phyloP scores from a whole-genome alignment of 2,329 filamentous ascomycete species.

The Diplodia sapinea region DNA sequence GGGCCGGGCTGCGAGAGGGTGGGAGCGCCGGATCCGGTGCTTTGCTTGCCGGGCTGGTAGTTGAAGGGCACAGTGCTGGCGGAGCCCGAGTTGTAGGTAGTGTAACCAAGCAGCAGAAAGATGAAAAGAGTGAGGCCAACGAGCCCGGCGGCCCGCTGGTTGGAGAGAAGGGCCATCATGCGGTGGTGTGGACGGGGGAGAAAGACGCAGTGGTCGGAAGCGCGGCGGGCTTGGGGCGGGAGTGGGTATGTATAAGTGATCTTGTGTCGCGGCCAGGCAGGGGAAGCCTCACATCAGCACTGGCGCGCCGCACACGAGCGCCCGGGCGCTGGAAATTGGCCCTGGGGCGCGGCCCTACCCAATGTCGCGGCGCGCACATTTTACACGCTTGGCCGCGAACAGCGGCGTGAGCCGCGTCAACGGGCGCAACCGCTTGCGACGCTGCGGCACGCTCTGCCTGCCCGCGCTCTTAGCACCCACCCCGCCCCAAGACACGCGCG shows the following conservation, averaged over 20 bases:
- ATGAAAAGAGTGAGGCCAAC: constrained; percentile 31
- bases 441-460: background rate
- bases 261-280: constrained; percentile 8
- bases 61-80: constrained; percentile 28
- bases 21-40: constrained; percentile 4
- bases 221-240: constrained; percentile 2
- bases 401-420: constrained; percentile 23
- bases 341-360: constrained; percentile 16
- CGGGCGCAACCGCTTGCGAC: constrained; percentile 21
- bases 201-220: constrained; percentile 13
- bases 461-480: background rate
- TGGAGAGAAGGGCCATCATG: constrained; percentile 29
- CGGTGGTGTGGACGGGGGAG: constrained; percentile 1
- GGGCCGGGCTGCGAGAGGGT: constrained; percentile 19
- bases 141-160: constrained; percentile 31
- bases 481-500: background rate
- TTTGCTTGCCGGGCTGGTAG: constrained; percentile 14
- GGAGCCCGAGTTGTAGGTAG: constrained; percentile 29
- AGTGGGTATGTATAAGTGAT: constrained; percentile 35
- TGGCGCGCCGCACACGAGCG: constrained; percentile 21
- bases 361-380: constrained; percentile 25
- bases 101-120: constrained; percentile 31
- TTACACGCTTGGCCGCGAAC: constrained; percentile 26
- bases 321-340: constrained; percentile 15
- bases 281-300: constrained; percentile 27